These are phyloP conservation scores for Colletotrichum theobromicola DNA, from an alignment of 2,329 filamentous ascomycete species.

Conservation along the genomic window DNA sequence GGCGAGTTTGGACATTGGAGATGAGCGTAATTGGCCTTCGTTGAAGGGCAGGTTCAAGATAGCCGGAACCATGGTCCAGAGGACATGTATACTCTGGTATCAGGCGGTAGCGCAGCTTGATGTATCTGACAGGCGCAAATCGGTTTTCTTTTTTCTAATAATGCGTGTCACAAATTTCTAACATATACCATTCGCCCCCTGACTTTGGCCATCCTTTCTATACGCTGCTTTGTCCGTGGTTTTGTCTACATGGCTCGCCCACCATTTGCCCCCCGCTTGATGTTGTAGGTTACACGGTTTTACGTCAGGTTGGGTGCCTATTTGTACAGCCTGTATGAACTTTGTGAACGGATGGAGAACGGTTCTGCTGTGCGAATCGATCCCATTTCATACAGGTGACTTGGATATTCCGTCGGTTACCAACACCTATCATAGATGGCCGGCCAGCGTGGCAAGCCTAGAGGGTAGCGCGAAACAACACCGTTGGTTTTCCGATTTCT, in stretches of 20 bases:
- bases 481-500: background rate
- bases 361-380: background rate
- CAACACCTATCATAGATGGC: constrained; percentile 41
- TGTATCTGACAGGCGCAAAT: background rate
- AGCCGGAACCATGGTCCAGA: too few relatives aligned
- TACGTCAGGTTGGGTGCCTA: background rate
- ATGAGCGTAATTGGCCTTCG: constrained; percentile 94
- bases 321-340: background rate
- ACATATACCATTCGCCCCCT: background rate
- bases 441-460: constrained; percentile 57
- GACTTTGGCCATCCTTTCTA: background rate
- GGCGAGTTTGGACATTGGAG: constrained; percentile 97
- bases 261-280: background rate
- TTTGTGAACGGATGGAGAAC: background rate
- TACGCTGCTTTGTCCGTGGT: background rate
- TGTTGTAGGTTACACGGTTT: background rate
- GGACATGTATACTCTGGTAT: background rate
- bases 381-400: background rate
- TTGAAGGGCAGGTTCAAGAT: constrained; percentile 36
- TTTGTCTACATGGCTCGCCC: background rate
- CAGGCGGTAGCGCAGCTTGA: background rate
- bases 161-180: background rate
- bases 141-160: background rate
- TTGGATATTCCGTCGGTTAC: background rate
- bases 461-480: constrained; percentile 32